Evolutionary conservation across 208 protist species (phyloP), one percentile per base, ranked within the genome.

Genomic region (Borovskyia barvae): DNA sequence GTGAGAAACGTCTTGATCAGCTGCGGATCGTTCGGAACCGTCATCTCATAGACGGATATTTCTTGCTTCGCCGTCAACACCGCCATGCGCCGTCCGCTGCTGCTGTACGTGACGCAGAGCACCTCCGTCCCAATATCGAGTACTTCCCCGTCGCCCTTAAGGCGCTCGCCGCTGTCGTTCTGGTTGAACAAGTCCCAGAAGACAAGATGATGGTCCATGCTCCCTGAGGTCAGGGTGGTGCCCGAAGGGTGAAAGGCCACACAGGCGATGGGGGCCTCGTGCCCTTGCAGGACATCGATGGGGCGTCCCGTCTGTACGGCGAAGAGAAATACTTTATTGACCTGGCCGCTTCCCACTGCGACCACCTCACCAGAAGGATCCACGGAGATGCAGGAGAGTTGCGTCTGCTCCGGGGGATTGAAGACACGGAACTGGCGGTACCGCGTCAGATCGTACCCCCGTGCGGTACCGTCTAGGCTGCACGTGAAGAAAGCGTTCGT

Each of bases 341-440:
- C 57, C 15, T 77, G 80, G 55, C 72, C 76, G 70, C 82, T 94
- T 30, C 90, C 94, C 3, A 90, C 85, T 7, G 86, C 89, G 12
- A 97, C 61, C 15, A 97, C 75, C 55, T 97, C 94, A 8, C 91
- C 93, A 17, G 85, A 94, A 11, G 87, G 91, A 61, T 97, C 93
- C 20, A 97, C 81, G n/a, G 93, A 80, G 51, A 97, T 81, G 68
- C 90, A 97, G 2, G 90, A 93, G 42, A 97, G 77, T 68, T 93
- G 93, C 28, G 76, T 74, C 57, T 85, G 74, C 62, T 90, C 78
- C 14, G 84, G 85, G 11, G 86, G 62, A 9, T 53, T 82, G 61
- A 95, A 95, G 60, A 92, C 80, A 41, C 92, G 91, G 62, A 97
- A 97, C 32, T 82, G 74, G 36, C 92, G 85, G 55, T 96, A 96